Percentiles rank a stretch among this genome's conserved stretches.
Conservation (phyloP, 441 rosid genomes). For the Oxalis stricta region DNA sequence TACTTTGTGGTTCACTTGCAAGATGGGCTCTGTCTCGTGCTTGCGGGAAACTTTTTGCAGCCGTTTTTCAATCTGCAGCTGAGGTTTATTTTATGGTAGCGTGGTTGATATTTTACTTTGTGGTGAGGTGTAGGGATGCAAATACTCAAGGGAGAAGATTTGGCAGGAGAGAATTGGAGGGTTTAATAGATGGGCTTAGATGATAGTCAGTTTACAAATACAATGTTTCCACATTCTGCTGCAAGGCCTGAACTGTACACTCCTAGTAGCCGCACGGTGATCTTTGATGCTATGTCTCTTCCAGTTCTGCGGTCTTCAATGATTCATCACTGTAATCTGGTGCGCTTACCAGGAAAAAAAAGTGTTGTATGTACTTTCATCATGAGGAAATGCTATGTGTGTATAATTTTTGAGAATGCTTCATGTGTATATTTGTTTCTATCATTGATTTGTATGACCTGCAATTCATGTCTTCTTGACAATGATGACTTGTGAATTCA, state of each 20-base stretch:
- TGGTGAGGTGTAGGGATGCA: constrained; percentile 62
- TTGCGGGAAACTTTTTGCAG: constrained; percentile 45
- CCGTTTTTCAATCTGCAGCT: constrained; percentile 44
- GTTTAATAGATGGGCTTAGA: constrained; percentile 54
- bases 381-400: constrained; percentile 33
- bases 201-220: constrained; percentile 20
- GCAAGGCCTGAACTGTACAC: constrained; percentile 10
- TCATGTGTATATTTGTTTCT: constrained; percentile 48
- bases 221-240: constrained; percentile 13
- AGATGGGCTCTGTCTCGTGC: constrained; percentile 38
- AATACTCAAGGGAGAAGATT: constrained; percentile 48
- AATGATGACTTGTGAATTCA: constrained; percentile 9
- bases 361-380: constrained; percentile 28
- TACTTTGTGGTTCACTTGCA: constrained; percentile 60
- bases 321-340: constrained; percentile 23
- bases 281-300: constrained; percentile 20
- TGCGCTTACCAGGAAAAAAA: constrained; percentile 14
- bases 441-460: constrained; percentile 20
- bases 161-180: constrained; percentile 78
- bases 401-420: constrained; percentile 42
- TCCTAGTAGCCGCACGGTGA: constrained; percentile 13
- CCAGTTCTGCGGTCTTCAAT: constrained; percentile 18
- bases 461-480: constrained; percentile 13
- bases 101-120: constrained; percentile 78
- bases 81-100: constrained; percentile 86